Evolutionary conservation across 495 filamentous ascomycete genomes (phyloP), one percentile per base, ranked within the genome.

Genomic region (Penicillium paradoxum): DNA sequence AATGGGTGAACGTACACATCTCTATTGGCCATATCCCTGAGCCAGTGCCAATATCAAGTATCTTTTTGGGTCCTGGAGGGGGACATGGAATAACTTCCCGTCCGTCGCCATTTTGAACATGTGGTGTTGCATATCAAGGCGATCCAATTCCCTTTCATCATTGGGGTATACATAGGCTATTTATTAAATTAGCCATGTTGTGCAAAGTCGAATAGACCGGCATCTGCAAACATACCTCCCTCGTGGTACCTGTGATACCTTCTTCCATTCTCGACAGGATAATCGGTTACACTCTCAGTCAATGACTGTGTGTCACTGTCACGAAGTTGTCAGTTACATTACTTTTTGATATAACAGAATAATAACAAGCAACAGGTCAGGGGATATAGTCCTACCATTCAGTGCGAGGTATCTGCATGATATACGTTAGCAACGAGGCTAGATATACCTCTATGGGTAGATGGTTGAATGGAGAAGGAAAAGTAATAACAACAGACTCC

Each of bases 1-100:
- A 6, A 45, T 1, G 34, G 39, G 53, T 25, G 62, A 60, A 29
- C 68, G 36, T 68, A 79, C 64, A 72, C 75, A 83, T 73, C 58
- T 85, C 83, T 37, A 88, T 84, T 6, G 84, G 79, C 85, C 85
- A 88, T 49, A 84, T 88, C 3, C 87, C 87, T 8, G 85, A 88
- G 6, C 82, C 86, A 14, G 79, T 83, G 29, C 83, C 82, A 21
- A 90, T 77, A 58, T 90, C 87, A 1, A 91, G 74, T 14, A 89
- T 79, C 24, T 66, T 32, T 72, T 60, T 1, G 83, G 82, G 9
- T 79, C 64, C n/a, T 60, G 46, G 0, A 83, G 73, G 2, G 86
- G 86, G 0, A 85, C 78, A 55, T 85, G 74, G 63, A 80, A 82
- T 17, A 83, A 64, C 29, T 71, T 72, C 14, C 67, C 76, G 7